Conservation (phyloP, 495 filamentous ascomycete species). For the Talaromyces thailandensis region DNA sequence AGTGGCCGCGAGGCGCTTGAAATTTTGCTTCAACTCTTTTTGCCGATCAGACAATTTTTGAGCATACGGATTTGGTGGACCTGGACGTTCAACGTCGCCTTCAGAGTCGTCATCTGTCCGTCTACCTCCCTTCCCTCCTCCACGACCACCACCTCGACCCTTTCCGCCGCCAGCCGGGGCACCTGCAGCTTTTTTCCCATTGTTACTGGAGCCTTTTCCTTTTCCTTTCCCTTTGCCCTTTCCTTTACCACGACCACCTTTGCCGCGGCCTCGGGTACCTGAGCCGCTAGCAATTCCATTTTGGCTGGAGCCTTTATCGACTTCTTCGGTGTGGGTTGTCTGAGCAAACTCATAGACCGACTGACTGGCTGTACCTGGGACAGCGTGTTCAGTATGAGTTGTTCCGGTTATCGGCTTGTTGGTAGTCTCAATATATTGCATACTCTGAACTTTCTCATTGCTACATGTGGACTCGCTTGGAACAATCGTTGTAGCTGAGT, state of each 20-base stretch:
- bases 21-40: conserved; percentile 30
- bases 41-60: conserved; percentile 32
- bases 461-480: background rate
- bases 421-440: background rate
- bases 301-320: background rate
- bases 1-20: conserved; percentile 32
- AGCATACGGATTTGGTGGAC: conserved; percentile 24
- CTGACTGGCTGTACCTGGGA: background rate
- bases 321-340: background rate
- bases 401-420: background rate
- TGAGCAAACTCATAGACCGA: background rate
- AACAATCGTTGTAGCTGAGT: background rate
- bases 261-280: background rate
- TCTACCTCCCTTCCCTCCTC: conserved; percentile 17
- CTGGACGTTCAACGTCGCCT: conserved; percentile 25
- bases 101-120: conserved; percentile 23
- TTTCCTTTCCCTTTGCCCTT: background rate
- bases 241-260: background rate
- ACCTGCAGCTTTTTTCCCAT: background rate
- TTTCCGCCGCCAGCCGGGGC: conserved; percentile 9
- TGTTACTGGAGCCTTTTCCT: background rate
- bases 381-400: too few relatives aligned
- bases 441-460: background rate
- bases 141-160: conserved; percentile 26
- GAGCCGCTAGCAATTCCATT: background rate